Conservation (phyloP, 345 rosid species). For the Hirschfeldia incana region DNA sequence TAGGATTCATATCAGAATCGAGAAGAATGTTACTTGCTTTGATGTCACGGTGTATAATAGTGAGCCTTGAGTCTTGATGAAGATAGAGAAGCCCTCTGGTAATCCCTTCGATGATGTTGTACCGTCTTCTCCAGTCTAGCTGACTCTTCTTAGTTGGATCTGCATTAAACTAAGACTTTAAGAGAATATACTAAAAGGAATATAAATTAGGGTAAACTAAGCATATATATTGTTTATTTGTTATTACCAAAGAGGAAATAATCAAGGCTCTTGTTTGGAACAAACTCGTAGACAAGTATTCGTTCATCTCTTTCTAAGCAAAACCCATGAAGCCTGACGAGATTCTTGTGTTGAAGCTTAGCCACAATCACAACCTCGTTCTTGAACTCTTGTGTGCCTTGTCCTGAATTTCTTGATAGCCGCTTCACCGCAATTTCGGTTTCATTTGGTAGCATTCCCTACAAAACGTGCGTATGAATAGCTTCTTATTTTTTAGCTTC, state of each 20-base stretch:
- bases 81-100: conserved; percentile 18
- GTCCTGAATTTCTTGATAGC: conserved; percentile 26
- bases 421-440: conserved; percentile 30
- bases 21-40: conserved; percentile 28
- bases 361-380: conserved; percentile 37
- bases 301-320: conserved; percentile 26
- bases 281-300: conserved; percentile 35
- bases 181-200: neutral
- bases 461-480: neutral
- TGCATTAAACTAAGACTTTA: neutral
- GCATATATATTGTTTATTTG: neutral
- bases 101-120: neutral
- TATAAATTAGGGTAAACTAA: neutral
- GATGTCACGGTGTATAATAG: conserved; percentile 31
- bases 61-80: conserved; percentile 30
- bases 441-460: conserved; percentile 23
- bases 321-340: conserved; percentile 34
- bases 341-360: conserved; percentile 35
- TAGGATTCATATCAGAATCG: conserved; percentile 15
- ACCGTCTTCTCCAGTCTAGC: conserved; percentile 3
- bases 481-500: neutral
- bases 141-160: neutral
- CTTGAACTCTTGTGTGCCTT: conserved; percentile 32
- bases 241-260: conserved; percentile 19
- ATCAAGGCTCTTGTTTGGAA: conserved; percentile 33